Evolutionary conservation across 805 yeast species (phyloP).

Genomic region (Sugiyamaella chiloensis): DNA sequence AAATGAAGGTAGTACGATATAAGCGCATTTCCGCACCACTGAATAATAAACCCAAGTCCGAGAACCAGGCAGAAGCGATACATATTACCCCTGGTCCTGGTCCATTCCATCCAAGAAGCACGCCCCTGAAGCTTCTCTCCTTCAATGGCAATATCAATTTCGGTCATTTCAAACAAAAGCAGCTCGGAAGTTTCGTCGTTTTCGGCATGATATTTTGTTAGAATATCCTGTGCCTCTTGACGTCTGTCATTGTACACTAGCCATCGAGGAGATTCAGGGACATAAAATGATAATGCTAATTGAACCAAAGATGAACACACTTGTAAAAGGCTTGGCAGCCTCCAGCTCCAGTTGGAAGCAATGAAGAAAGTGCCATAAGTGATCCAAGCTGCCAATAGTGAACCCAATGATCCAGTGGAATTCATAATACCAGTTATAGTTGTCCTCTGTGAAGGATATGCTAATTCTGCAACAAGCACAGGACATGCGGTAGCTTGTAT

Average conservation of each 20-base stretch:
- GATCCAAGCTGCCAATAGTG: constrained; percentile 71
- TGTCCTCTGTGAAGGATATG: constrained; percentile 60
- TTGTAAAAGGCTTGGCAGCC: constrained; percentile 68
- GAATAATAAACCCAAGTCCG: constrained; percentile 16
- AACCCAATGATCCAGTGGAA: constrained; percentile 69
- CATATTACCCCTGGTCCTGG: constrained; percentile 14
- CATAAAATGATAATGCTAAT: constrained; percentile 40
- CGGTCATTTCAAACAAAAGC: constrained; percentile 38
- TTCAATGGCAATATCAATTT: constrained; percentile 38
- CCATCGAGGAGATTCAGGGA: constrained; percentile 44
- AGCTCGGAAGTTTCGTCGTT: constrained; percentile 36
- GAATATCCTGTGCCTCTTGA: constrained; percentile 41
- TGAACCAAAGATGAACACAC: constrained; percentile 50
- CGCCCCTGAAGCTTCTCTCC: constrained; percentile 53
- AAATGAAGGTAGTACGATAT: constrained; percentile 44
- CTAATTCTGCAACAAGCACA: constrained; percentile 60
- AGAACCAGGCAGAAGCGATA: constrained; percentile 13
- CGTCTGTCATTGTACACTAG: constrained; percentile 49
- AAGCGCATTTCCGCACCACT: constrained; percentile 21
- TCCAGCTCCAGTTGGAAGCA: constrained; percentile 49
- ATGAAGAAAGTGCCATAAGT: constrained; percentile 61
- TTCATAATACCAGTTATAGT: constrained; percentile 59
- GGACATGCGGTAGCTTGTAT: constrained; percentile 65
- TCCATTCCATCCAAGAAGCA: constrained; percentile 21
- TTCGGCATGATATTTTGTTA: constrained; percentile 33